Base-by-base conservation (phyloP, 352 stramenopile species). In the Pythium graminicola region DNA sequence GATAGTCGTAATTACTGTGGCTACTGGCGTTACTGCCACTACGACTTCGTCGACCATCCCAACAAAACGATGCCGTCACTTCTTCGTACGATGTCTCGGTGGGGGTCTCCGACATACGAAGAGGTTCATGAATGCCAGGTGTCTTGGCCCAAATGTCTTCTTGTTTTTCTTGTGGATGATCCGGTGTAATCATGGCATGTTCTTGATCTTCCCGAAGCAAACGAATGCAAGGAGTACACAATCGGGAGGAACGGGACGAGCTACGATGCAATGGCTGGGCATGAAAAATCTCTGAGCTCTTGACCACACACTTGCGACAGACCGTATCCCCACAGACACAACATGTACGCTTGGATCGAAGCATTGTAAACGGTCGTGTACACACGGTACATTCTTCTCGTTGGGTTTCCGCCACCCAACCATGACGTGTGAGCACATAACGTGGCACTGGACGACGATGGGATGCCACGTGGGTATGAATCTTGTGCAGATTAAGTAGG, bases 191-290 rank as follows among this genome's bases (percentile, higher is more conserved):
- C 10, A 36, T 27, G 1, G 38, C 36, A 10, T 62, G 28, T 19
- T 50, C 44, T 22, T 52, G 44, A 45, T 60, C 53, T 44, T 62
- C 55, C 2, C 48, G 48, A 29, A 62, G 22, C 1, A 57, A 10
- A 29, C 53, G 29, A 17, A 62, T 56, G 33, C 55, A 62, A 17
- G 47, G 39, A 13, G 26, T 56, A 19, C 55, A 62, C 27, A 57
- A 14, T 9, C 36, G 32, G 14, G 51, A 44, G 14, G 19, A 19
- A 19, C 31, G n/a, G n/a, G 24, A 19, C 17, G 46, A 19, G 20
- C 23, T 28, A 9, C 38, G 40, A 17, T 43, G 28, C 29, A 42
- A 6, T n/a, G 22, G 32, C 33, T 44, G 43, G 51, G 50, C 13
- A 4, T 36, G 27, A 0, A 46, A 32, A 16, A 58, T 33, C 20